phyloP scores from a whole-genome alignment of 495 filamentous ascomycete species.

The Penicillium alfredii region DNA sequence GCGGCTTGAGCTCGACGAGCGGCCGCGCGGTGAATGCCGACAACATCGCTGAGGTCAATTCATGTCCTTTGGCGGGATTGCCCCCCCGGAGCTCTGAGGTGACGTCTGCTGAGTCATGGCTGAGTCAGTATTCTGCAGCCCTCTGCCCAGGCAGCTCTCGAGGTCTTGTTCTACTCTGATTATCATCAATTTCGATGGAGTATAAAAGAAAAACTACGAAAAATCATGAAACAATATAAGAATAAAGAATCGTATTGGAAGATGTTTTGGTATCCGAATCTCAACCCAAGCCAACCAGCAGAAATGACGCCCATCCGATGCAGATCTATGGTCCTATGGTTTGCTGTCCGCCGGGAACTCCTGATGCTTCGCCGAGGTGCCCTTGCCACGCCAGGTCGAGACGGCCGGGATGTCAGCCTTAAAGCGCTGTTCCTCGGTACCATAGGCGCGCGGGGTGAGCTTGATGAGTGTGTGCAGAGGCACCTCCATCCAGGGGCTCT shows the following conservation, averaged over 20 bases:
- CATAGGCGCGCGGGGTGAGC: constrained; percentile 90
- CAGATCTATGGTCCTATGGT: constrained; percentile 6
- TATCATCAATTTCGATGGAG: too few relatives aligned
- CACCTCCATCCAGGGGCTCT: constrained; percentile 95
- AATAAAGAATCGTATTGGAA: too few relatives aligned
- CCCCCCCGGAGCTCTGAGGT: too few relatives aligned
- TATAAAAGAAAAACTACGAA: too few relatives aligned
- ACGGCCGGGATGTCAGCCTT: constrained; percentile 90
- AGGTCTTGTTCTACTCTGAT: too few relatives aligned
- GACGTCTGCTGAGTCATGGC: too few relatives aligned
- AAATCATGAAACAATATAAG: too few relatives aligned
- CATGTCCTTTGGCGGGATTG: constrained; percentile 8
- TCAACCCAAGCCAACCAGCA: constrained; percentile 8
- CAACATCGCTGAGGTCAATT: constrained; percentile 59
- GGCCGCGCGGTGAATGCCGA: constrained; percentile 95
- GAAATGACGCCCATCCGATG: constrained; percentile 10
- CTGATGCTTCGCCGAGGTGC: constrained; percentile 74
- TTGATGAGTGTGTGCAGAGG: constrained; percentile 95
- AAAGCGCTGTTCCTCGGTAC: constrained; percentile 78
- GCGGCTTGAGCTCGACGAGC: constrained; percentile 89
- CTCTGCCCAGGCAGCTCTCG: too few relatives aligned
- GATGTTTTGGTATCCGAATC: constrained; percentile 20
- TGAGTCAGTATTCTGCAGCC: too few relatives aligned
- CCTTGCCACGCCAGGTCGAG: constrained; percentile 89
- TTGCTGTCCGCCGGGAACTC: constrained; percentile 29